Base-by-base conservation (phyloP, 768 basidiomycete genomes). In the Boletus rubescentipes region DNA sequence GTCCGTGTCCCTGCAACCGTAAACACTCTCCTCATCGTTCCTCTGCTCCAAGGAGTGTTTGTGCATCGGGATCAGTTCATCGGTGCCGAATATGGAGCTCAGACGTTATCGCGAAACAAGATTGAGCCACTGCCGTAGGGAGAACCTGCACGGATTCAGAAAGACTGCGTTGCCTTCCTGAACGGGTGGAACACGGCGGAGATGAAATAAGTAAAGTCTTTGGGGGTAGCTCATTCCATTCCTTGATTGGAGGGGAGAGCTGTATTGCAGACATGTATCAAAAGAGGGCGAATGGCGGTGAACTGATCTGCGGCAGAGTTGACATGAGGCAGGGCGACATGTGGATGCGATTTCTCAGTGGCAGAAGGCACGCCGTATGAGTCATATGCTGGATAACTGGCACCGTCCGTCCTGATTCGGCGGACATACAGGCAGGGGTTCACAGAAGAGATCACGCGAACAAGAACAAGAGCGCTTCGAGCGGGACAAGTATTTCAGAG, bases 101-200 rank as follows among this genome's bases (percentile, higher is more conserved):
- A 29, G 42, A 41, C 30, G 14, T 0, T 12, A 52, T 51, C 51
- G 57, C 50, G 39, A 9, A 29, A 15, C 46, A 26, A 52, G 61
- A 49, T 49, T 30, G 57, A 47, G 39, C 35, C 16, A 38, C 41
- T 59, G 47, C 59, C 55, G 66, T 61, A 61, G 64, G 62, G 44
- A 67, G 67, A 69, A 70, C 55, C 51, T 6, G 9, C n/a, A 55
- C 55, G 37, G 31, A 67, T 61, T 46, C 15, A 61, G 67, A 29
- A 63, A 46, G 10, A 36, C 18, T 49, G 50, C 45, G 37, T 47
- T 34, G 16, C 51, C 49, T 65, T 58, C 64, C 67, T 20, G 48
- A 64, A 69, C 3, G 40, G 51, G 62, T 18, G 51, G 47, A 54
- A 49, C 30, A 36, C 29, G 61, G 68, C 66, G 66, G 70, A 72